Evolutionary conservation across 2,329 filamentous ascomycete species (phyloP), one percentile per base, ranked within the genome.

Genomic region (Macrophomina tecta): DNA sequence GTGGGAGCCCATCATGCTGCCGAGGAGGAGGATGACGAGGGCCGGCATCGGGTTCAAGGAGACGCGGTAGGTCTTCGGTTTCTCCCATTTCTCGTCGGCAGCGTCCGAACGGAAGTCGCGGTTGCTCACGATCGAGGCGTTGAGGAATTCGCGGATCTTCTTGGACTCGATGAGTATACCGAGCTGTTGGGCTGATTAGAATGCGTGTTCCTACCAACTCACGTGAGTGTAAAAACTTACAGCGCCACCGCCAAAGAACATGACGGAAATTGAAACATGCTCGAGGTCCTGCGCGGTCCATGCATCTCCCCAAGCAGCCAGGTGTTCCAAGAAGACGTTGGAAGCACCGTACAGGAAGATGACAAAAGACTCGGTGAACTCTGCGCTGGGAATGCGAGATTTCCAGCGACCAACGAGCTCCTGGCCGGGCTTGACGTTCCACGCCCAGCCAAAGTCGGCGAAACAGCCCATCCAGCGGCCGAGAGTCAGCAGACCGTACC

Each of bases 1-100:
- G 78, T 98, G 94, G 32, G 91, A 93, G 74, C 91, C 91, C 94
- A 98, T 98, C 91, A 97, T 95, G 76, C 94, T 87, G 40, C 95
- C 95, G 1, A 97, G 84, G 0, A 97, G 83, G 67, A 97, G 83
- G 71, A 98, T 94, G 58, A 97, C 87, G 4, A 98, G 83, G 0
- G 90, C 92, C 0, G 94, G 95, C 72, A 98, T 87, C 0, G 94
- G 94, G 77, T 98, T 97, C 76, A 95, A 84, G 1, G 94, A 92
- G 70, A 93, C 87, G 12, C 83, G 80, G 77, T 96, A 94, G 8
- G 88, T 87, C 65, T 83, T 84, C 0, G 92, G 93, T 18, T 84
- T 76, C 62, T 84, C 80, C 76, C 87, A 87, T 18, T 80, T 74
- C 53, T 85, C 80, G n/a, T 78, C 72, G 40, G 69, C 48, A n/a